phyloP scores from a whole-genome alignment of 2,329 filamentous ascomycete genomes.

The Ceratocystis destructans region DNA sequence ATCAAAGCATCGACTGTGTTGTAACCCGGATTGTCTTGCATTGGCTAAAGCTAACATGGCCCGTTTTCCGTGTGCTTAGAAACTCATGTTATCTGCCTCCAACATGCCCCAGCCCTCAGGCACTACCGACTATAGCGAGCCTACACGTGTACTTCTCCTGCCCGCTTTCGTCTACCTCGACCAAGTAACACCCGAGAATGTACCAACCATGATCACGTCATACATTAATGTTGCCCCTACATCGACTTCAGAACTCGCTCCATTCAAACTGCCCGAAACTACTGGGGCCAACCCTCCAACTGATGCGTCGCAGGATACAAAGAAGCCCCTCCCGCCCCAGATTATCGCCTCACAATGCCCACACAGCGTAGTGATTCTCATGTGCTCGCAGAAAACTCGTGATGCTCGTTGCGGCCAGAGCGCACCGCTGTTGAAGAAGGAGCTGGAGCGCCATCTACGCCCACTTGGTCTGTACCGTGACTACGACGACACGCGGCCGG shows the following conservation, averaged over 20 bases:
- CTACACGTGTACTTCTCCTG: conserved; percentile 70
- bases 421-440: conserved; percentile 73
- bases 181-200: conserved; percentile 63
- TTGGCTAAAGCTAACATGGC: neutral
- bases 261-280: conserved; percentile 28
- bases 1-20: neutral
- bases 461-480: conserved; percentile 76
- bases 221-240: conserved; percentile 63
- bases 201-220: conserved; percentile 54
- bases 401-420: conserved; percentile 91
- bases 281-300: conserved; percentile 26
- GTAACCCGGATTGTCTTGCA: neutral
- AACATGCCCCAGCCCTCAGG: conserved; percentile 72
- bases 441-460: conserved; percentile 78
- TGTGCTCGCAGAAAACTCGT: conserved; percentile 89
- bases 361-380: conserved; percentile 73
- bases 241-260: conserved; percentile 48
- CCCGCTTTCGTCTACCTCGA: conserved; percentile 74
- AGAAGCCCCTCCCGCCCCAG: conserved; percentile 6
- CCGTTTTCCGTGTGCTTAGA: conserved; percentile 32
- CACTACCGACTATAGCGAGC: conserved; percentile 46
- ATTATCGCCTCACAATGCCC: conserved; percentile 45
- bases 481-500: conserved; percentile 72
- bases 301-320: conserved; percentile 20
- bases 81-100: conserved; percentile 79